Conservation (phyloP, 106 monocot species). For the Amphibolis antarctica region DNA sequence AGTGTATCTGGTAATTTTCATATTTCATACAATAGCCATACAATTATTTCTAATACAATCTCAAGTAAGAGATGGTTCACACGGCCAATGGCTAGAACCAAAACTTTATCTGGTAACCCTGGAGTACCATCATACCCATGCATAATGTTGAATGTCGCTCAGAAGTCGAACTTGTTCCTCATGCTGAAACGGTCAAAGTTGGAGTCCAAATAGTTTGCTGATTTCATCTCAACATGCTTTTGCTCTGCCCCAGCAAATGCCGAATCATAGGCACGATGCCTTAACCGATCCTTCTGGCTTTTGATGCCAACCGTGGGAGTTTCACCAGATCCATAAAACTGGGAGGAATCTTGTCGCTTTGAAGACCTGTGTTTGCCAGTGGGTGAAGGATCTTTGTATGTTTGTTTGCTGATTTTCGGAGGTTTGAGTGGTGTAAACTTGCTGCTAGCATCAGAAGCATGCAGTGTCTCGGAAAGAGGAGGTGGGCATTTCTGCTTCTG, state of each 20-base stretch:
- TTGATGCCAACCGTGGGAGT: slow-evolving; percentile 36
- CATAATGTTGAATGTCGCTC: too few species aligned
- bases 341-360: slow-evolving; percentile 66
- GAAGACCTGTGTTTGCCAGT: slow-evolving; percentile 64
- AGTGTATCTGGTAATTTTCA: too few species aligned
- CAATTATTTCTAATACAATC: too few species aligned
- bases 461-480: slow-evolving; percentile 24
- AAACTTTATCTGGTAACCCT: too few species aligned
- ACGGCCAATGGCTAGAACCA: too few species aligned
- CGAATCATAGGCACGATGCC: slow-evolving; percentile 68
- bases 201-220: slow-evolving; percentile 27
- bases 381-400: slow-evolving; percentile 49
- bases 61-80: too few species aligned
- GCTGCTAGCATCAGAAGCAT: slow-evolving; percentile 17
- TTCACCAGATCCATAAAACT: slow-evolving; percentile 66
- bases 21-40: too few species aligned
- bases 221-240: slow-evolving; percentile 38
- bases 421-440: slow-evolving; percentile 30
- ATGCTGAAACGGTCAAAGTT: slow-evolving; percentile 73
- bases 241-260: slow-evolving; percentile 25
- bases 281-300: slow-evolving; percentile 48
- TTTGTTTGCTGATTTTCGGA: slow-evolving; percentile 51
- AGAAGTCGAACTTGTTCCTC: slow-evolving; percentile 48
- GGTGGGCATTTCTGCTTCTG: slow-evolving; percentile 42
- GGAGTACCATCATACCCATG: too few species aligned